Evolutionary conservation across 371 early-diverging fungal species (phyloP).

Genomic region (Syncephalastrum racemosum): DNA sequence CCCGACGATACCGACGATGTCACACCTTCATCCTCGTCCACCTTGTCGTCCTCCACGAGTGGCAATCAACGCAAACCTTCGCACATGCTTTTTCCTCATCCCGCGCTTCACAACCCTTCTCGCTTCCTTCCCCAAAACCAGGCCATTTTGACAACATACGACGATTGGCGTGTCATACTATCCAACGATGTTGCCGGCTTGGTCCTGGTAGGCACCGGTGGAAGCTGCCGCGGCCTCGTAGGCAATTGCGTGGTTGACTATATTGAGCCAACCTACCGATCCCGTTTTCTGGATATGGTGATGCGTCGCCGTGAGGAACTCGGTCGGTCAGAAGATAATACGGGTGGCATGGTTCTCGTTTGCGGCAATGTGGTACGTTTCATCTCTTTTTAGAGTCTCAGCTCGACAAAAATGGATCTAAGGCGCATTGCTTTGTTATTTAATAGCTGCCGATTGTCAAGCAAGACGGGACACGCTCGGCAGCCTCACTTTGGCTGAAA

Average conservation of each 20-base stretch:
- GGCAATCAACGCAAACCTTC: slow-evolving; percentile 13
- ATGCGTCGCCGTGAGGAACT: slow-evolving; percentile 34
- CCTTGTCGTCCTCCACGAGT: slow-evolving; percentile 4
- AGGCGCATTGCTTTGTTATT: background rate
- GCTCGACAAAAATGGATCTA: background rate
- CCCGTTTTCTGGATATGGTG: slow-evolving; percentile 47
- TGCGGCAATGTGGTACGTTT: slow-evolving; percentile 67
- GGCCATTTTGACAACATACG: slow-evolving; percentile 65
- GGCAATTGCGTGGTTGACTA: slow-evolving; percentile 55
- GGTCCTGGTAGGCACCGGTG: slow-evolving; percentile 46
- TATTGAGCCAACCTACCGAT: slow-evolving; percentile 58
- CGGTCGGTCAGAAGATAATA: slow-evolving; percentile 24
- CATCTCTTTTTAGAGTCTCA: background rate
- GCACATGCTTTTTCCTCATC: slow-evolving; percentile 18
- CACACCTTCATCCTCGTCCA: slow-evolving; percentile 10
- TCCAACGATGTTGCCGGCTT: slow-evolving; percentile 62
- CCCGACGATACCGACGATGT: slow-evolving; percentile 13
- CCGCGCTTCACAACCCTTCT: slow-evolving; percentile 52
- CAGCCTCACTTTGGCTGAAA: slow-evolving; percentile 71
- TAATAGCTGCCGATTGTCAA: slow-evolving; percentile 63
- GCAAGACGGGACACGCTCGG: slow-evolving; percentile 56
- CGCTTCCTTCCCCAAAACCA: slow-evolving; percentile 63
- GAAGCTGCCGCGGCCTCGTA: slow-evolving; percentile 32
- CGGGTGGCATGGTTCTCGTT: slow-evolving; percentile 50
- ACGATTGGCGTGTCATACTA: slow-evolving; percentile 55